These are phyloP conservation scores for Priceomyces fermenticarens DNA, from an alignment of 805 yeast species.

Conservation along the genomic window DNA sequence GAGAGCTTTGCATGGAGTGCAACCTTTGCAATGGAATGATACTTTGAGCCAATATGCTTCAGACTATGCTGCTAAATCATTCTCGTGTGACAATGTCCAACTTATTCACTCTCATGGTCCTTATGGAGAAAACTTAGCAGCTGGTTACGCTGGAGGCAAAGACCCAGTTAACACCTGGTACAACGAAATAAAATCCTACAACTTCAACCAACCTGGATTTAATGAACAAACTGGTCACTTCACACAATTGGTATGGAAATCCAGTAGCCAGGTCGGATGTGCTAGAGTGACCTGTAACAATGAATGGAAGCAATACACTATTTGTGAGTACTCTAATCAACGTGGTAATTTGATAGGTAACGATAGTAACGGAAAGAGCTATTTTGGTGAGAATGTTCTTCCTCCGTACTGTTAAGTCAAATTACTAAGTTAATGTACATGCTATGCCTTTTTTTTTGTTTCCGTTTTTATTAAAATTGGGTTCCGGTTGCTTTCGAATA, in stretches of 20 bases:
- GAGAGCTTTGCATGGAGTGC: conserved; percentile 36
- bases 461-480: background rate
- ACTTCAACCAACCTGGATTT: conserved; percentile 50
- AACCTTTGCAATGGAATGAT: conserved; percentile 29
- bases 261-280: conserved; percentile 63
- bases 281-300: conserved; percentile 48
- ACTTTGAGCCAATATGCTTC: conserved; percentile 34
- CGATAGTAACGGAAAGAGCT: conserved; percentile 28
- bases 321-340: conserved; percentile 61
- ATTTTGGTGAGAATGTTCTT: conserved; percentile 44
- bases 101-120: conserved; percentile 62
- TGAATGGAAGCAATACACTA: conserved; percentile 57
- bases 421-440: too few relatives aligned
- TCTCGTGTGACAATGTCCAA: conserved; percentile 56
- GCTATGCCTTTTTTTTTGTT: background rate
- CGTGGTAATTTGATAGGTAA: conserved; percentile 51
- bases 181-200: conserved; percentile 55
- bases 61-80: conserved; percentile 48
- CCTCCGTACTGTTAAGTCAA: conserved; percentile 23
- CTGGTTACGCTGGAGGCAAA: conserved; percentile 56
- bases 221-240: conserved; percentile 68
- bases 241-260: conserved; percentile 73
- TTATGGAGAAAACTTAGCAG: conserved; percentile 78
- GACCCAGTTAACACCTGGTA: conserved; percentile 74
- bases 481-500: background rate